Base-by-base conservation (phyloP, 1,284 basidiomycete genomes). In the Phaffia rhodozyma region DNA sequence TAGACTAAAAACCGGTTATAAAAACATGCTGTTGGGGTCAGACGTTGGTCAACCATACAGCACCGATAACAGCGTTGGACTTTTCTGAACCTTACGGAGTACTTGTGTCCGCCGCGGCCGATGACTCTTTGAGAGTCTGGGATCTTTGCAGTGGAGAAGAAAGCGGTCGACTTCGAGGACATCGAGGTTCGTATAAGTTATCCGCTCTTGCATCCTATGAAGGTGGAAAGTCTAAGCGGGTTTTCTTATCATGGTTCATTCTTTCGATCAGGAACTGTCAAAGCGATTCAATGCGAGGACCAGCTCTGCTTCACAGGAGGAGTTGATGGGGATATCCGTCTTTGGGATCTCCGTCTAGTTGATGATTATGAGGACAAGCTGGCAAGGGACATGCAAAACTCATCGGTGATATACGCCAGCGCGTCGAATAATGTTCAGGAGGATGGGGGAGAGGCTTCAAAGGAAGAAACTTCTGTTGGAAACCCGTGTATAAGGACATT, bases 31-130 rank as follows among this genome's bases (percentile, higher is more conserved):
- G 21, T 27, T 6, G 21, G 13, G 9, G 0, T 48, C 70, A 92
- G 89, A 90, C 90, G 3, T 79, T 97, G 47, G 80, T 84, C 43
- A 84, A 83, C 47, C 92, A 97, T 72, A 78, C 83, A 0, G 84
- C 84, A 0, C 87, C 91, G 1, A 85, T 98, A 71, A 86, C 86
- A 0, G 86, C 91, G 1, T 82, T 98, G 48, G 94, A 98, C 77
- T 91, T 97, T 73, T 91, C 91, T 23, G 92, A 97, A 73, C 94
- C 94, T 13, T 98, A 98, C 71, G 94, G 92, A 47, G 89, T 86
- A 16, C 82, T 97, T 34, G 91, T 98, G 59, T 90, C 85, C 55
- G 86, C 91, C 0, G 86, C 89, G 0, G 84, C 77, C 53, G 81
- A 83, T 68, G 77, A 79, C 62, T 71, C 76, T 27, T 78, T 89